Evolutionary conservation across 2,329 filamentous ascomycete genomes (phyloP), one percentile per base, ranked within the genome.

Genomic region (Ceratocystis papillata): DNA sequence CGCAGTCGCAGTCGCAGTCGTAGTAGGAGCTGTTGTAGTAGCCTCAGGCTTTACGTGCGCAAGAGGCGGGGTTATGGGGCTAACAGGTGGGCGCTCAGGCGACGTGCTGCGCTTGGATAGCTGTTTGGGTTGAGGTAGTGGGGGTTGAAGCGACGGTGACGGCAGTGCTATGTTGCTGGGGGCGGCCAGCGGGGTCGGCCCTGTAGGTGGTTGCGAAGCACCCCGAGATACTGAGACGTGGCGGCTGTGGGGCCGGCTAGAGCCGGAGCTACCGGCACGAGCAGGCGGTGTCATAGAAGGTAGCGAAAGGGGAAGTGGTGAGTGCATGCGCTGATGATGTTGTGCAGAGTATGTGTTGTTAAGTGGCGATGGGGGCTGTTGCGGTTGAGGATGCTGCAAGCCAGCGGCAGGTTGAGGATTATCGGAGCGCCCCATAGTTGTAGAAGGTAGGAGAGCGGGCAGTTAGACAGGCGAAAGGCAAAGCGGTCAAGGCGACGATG

Each of bases 41-140:
- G 37, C 37, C 10, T 64, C 50, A 30, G 69, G 73, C 62, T 71
- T 74, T 45, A 75, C 72, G 15, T 77, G 75, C 66, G 73, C 74
- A 28, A 78, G 73, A 6, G 80, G 80, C 8, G 81, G 81, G 20
- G 82, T 83, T 68, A 83, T 79, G 64, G 81, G 81, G 69, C 80
- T 83, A 69, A 83, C 76, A 65, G 80, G 78, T 25, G 81, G 81
- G 37, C 77, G 76, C 37, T 72, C 71, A 1, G 81, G 80, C 20
- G 80, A 81, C 44, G 77, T 73, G 46, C 77, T 73, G 53, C 76
- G 76, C 28, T 73, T 67, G 25, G 65, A 12, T 5, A 55, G 37
- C 10, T 46, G 65, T 4, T 46, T 67, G 17, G 53, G 53, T n/a
- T 59, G 53, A 8, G 63, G 64, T 59, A 65, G 68, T n/a, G 37